Evolutionary conservation across 1,284 basidiomycete genomes (phyloP).

Genomic region (Moesziomyces sp.): DNA sequence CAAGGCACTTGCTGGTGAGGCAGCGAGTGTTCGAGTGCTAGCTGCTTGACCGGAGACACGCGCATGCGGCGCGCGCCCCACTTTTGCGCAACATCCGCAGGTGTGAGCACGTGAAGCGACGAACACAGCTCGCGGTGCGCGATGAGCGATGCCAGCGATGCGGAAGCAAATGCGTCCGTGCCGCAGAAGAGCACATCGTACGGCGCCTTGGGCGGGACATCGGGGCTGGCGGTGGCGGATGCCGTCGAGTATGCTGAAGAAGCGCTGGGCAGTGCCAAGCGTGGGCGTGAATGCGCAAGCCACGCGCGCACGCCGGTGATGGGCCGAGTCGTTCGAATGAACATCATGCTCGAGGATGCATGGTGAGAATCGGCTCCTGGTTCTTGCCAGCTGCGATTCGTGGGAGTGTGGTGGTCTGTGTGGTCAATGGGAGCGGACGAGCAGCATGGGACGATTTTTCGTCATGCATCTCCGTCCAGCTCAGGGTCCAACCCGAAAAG

Average conservation of each 20-base stretch:
- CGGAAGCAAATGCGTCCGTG: slow-evolving; percentile 56
- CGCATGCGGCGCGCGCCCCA: slow-evolving; percentile 62
- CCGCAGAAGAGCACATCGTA: slow-evolving; percentile 66
- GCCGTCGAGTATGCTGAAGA: neutral
- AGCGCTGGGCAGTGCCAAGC: too few species aligned
- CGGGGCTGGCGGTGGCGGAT: neutral
- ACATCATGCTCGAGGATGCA: too few species aligned
- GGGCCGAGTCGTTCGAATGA: too few species aligned
- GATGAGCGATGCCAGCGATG: slow-evolving; percentile 33
- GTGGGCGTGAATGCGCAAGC: too few species aligned
- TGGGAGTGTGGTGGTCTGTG: too few species aligned
- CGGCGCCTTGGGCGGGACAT: slow-evolving; percentile 20
- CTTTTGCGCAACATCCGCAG: slow-evolving; percentile 69
- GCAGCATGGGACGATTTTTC: too few species aligned
- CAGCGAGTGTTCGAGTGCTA: slow-evolving; percentile 40
- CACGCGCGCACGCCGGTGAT: too few species aligned
- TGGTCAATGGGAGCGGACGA: too few species aligned
- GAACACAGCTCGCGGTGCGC: slow-evolving; percentile 7
- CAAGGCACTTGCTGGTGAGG: slow-evolving; percentile 33
- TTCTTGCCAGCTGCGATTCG: too few species aligned
- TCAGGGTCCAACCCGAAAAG: too few species aligned
- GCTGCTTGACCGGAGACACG: slow-evolving; percentile 51
- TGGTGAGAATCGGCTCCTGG: too few species aligned
- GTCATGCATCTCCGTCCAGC: too few species aligned
- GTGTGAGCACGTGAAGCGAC: slow-evolving; percentile 73